Percentiles rank a stretch among this genome's conserved stretches.
phyloP scores from a whole-genome alignment of 2,329 filamentous ascomycete species.

The Lojkania enalia region DNA sequence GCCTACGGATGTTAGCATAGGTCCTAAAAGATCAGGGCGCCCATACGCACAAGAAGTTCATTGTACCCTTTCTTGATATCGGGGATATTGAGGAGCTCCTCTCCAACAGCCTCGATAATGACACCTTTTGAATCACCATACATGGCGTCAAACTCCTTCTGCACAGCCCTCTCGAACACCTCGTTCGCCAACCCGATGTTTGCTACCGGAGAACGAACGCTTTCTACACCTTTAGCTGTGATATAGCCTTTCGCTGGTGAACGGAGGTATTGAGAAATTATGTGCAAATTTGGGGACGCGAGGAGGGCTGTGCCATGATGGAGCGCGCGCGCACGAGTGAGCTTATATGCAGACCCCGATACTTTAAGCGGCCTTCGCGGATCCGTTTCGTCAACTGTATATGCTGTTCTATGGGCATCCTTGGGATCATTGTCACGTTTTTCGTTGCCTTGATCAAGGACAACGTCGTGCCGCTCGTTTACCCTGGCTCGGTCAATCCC shows the following conservation, averaged over 20 bases:
- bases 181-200: constrained; percentile 68
- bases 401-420: constrained; percentile 52
- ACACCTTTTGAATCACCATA: constrained; percentile 57
- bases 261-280: constrained; percentile 70
- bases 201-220: constrained; percentile 79
- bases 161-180: constrained; percentile 51
- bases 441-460: constrained; percentile 61
- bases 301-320: constrained; percentile 94
- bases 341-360: constrained; percentile 92
- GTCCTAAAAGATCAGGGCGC: constrained; percentile 1
- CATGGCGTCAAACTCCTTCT: constrained; percentile 65
- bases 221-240: constrained; percentile 83
- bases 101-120: constrained; percentile 55
- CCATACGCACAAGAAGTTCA: constrained; percentile 60
- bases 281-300: constrained; percentile 70
- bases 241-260: constrained; percentile 80
- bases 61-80: constrained; percentile 64
- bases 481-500: constrained; percentile 67
- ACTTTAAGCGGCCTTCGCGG: constrained; percentile 65
- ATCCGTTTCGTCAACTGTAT: constrained; percentile 38
- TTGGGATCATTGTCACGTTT: constrained; percentile 30
- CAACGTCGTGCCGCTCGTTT: constrained; percentile 92
- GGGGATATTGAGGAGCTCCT: constrained; percentile 54
- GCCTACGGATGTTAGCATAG: constrained; percentile 54
- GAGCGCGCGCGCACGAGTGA: constrained; percentile 77